Evolutionary conservation across 2,329 filamentous ascomycete genomes (phyloP).

Genomic region (Cladosporium phlei): DNA sequence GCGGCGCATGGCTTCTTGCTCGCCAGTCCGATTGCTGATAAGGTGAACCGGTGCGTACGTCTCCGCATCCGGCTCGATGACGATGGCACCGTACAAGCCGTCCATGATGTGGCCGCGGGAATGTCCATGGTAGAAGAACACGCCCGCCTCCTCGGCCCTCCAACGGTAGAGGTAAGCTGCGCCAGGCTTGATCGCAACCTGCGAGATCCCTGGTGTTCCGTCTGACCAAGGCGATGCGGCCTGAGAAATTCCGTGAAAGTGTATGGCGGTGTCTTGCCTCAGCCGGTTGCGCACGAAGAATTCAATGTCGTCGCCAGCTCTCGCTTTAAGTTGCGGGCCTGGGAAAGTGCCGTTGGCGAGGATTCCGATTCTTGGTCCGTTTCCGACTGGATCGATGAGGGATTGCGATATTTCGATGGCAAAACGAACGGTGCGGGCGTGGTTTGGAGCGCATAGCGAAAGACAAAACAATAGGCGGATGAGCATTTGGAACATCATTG

Average conservation of each 20-base stretch:
- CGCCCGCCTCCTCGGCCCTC: background rate
- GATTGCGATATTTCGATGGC: background rate
- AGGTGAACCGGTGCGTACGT: slow-evolving; percentile 14
- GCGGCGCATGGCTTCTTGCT: slow-evolving; percentile 42
- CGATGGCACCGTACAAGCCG: slow-evolving; percentile 54
- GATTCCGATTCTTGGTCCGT: background rate
- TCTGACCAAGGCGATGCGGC: background rate
- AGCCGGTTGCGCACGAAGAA: background rate
- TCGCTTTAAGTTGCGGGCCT: background rate
- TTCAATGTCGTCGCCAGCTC: background rate
- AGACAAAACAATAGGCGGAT: background rate
- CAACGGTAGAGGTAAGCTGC: background rate
- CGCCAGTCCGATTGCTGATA: slow-evolving; percentile 19
- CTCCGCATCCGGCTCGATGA: slow-evolving; percentile 40
- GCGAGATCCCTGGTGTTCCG: background rate
- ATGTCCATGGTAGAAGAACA: background rate
- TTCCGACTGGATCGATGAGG: background rate
- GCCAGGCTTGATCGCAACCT: background rate
- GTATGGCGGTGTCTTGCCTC: background rate
- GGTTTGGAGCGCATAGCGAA: background rate
- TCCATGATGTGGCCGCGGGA: slow-evolving; percentile 53
- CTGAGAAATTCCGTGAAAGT: background rate
- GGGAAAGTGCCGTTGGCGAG: background rate
- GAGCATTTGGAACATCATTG: background rate
- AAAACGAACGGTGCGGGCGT: background rate